Evolutionary conservation across 176 grass and related monocot genomes (phyloP).

Genomic region (Triticum urartu): DNA sequence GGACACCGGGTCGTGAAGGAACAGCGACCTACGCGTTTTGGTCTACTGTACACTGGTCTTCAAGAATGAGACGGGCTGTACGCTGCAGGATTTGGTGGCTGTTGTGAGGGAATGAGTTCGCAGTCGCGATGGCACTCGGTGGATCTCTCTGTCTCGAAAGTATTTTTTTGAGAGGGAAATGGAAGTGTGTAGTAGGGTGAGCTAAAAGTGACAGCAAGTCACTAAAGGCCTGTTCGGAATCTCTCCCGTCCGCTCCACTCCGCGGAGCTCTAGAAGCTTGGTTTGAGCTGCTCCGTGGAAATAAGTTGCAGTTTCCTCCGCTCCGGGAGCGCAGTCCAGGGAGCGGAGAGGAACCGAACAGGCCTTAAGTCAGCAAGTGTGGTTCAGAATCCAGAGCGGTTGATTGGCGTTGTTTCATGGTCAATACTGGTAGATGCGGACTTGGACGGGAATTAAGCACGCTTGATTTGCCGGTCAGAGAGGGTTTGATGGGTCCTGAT

Average conservation of each 20-base stretch:
- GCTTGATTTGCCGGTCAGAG: conserved; percentile 26
- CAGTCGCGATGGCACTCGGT: neutral
- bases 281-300: too few relatives aligned
- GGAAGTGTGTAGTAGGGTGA: conserved; percentile 3
- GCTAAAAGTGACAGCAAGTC: conserved; percentile 6
- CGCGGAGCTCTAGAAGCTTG: too few relatives aligned
- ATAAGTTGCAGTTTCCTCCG: too few relatives aligned
- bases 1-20: neutral
- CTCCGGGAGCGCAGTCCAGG: too few relatives aligned
- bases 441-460: neutral
- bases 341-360: too few relatives aligned
- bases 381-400: neutral
- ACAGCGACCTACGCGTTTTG: neutral
- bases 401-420: conserved; percentile 12
- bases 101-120: neutral
- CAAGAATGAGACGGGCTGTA: neutral
- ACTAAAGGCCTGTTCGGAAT: neutral
- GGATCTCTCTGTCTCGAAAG: neutral
- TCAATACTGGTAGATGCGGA: conserved; percentile 11
- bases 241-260: too few relatives aligned
- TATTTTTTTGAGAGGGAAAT: neutral
- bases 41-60: neutral
- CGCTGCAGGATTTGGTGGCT: neutral
- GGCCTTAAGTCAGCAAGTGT: neutral
- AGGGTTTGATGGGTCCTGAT: neutral